Base-by-base conservation (phyloP, 352 stramenopile species). In the Pythium oligandrum region DNA sequence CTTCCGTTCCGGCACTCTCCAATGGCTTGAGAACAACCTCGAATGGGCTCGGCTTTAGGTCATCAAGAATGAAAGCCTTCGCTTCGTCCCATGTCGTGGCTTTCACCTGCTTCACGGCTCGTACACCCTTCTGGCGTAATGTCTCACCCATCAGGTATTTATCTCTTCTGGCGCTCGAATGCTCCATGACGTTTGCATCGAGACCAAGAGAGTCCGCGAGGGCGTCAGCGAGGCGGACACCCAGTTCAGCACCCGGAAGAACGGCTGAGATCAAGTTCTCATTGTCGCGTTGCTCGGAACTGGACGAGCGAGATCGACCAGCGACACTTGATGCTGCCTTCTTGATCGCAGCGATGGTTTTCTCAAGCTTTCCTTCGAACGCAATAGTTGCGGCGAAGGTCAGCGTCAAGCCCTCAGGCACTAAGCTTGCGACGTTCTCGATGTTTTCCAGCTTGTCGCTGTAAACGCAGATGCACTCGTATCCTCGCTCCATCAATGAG, bases 11-110 rank as follows among this genome's bases (percentile, higher is more conserved):
- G 1, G 73, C 77, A 55, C 78, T 90, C 43, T 91, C 76, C 31
- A 93, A 65, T 3, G 76, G 95, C 66, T 98, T 98, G 12, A 98
- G 74, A 30, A 96, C 86, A 44, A 95, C 83, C 61, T 94, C 79
- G 40, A 93, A 88, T 40, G 83, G 75, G 42, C 66, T 67, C 12
- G 82, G 74, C 53, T 79, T 71, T 9, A 92, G 63, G 39, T 82
- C 69, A 33, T 86, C 61, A 30, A 66, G 56, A 47, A 93, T 84
- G 33, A 95, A 96, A 33, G 63, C 63, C 52, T 85, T 69, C 0
- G 83, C 86, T 38, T 96, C 68, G 9, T 56, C 68, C 83, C 83
- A 92, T 43, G 68, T 83, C n/a, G 66, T 84, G 4, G 77, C 85
- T 44, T 91, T 87, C 42, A 88, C 77, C 68, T 98, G 95, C 58